phyloP scores from a whole-genome alignment of 495 filamentous ascomycete genomes.

The Hyaloscypha finlandica region DNA sequence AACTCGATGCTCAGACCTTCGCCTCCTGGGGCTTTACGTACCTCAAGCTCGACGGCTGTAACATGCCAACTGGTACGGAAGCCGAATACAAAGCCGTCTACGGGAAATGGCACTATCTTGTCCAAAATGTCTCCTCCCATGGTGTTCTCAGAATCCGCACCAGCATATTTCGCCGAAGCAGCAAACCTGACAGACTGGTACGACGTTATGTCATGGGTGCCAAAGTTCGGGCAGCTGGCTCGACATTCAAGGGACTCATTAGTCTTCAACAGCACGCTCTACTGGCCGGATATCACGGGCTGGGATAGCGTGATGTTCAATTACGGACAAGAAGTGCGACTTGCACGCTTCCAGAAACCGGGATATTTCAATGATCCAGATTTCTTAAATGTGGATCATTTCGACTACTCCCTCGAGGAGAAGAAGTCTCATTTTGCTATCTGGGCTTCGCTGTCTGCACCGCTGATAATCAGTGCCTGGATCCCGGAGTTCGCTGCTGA shows the following conservation, averaged over 20 bases:
- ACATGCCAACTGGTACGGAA: slow-evolving; percentile 22
- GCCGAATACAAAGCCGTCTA: slow-evolving; percentile 21
- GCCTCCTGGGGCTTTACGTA: slow-evolving; percentile 41
- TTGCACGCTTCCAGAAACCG: slow-evolving; percentile 25
- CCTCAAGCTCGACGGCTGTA: slow-evolving; percentile 41
- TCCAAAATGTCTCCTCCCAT: slow-evolving; percentile 21
- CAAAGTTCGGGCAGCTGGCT: slow-evolving; percentile 16
- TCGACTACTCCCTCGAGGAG: slow-evolving; percentile 25
- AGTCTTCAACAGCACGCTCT: slow-evolving; percentile 18
- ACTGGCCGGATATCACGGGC: slow-evolving; percentile 19
- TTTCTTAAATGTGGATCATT: slow-evolving; percentile 29
- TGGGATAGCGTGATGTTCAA: slow-evolving; percentile 30
- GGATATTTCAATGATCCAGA: slow-evolving; percentile 31
- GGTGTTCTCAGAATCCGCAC: slow-evolving; percentile 28
- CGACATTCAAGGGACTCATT: slow-evolving; percentile 21
- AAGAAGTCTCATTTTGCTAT: slow-evolving; percentile 31
- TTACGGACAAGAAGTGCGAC: slow-evolving; percentile 28
- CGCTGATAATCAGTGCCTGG: slow-evolving; percentile 28
- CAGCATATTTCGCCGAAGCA: slow-evolving; percentile 27
- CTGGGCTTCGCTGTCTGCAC: slow-evolving; percentile 27
- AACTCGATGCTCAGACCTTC: slow-evolving; percentile 39
- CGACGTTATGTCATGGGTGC: slow-evolving; percentile 11
- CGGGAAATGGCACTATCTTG: slow-evolving; percentile 21
- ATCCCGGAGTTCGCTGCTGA: slow-evolving; percentile 16
- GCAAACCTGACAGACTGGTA: slow-evolving; percentile 29